phyloP scores from a whole-genome alignment of 768 basidiomycete species.

The Lactarius deliciosus region DNA sequence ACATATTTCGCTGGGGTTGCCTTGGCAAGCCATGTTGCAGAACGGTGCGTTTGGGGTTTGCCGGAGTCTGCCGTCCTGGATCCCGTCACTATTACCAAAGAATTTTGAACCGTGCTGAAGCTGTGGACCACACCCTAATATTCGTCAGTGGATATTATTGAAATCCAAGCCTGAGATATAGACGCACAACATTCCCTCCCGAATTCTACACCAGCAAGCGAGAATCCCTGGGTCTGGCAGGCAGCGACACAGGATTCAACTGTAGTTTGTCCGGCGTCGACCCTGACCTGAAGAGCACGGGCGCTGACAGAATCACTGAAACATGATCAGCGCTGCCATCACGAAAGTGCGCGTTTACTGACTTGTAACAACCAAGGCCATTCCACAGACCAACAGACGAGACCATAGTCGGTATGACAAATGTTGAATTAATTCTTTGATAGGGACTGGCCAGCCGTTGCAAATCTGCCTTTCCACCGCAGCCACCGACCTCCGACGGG shows the following conservation, averaged over 20 bases:
- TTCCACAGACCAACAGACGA: slow-evolving; percentile 60
- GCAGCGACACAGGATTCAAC: slow-evolving; percentile 61
- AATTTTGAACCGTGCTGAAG: neutral
- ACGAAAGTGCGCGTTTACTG: slow-evolving; percentile 23
- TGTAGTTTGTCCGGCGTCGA: slow-evolving; percentile 52
- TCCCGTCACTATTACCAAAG: neutral
- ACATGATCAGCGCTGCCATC: neutral
- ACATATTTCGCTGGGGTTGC: neutral
- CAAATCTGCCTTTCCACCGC: slow-evolving; percentile 36
- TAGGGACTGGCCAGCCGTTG: slow-evolving; percentile 50
- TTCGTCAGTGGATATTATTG: neutral
- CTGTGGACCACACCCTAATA: neutral
- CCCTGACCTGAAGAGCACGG: slow-evolving; percentile 38
- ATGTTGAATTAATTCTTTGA: slow-evolving; percentile 52
- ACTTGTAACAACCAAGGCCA: slow-evolving; percentile 73
- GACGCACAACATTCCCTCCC: slow-evolving; percentile 23
- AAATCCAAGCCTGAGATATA: neutral
- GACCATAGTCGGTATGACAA: slow-evolving; percentile 46
- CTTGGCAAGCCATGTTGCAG: neutral
- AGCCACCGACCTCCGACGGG: slow-evolving; percentile 55
- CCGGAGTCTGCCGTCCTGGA: neutral
- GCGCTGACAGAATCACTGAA: slow-evolving; percentile 37
- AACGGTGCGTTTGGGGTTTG: neutral
- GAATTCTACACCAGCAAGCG: slow-evolving; percentile 39
- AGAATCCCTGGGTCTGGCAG: slow-evolving; percentile 68